Conservation (phyloP, 2,329 filamentous ascomycete species). For the Cytospora piceicola region DNA sequence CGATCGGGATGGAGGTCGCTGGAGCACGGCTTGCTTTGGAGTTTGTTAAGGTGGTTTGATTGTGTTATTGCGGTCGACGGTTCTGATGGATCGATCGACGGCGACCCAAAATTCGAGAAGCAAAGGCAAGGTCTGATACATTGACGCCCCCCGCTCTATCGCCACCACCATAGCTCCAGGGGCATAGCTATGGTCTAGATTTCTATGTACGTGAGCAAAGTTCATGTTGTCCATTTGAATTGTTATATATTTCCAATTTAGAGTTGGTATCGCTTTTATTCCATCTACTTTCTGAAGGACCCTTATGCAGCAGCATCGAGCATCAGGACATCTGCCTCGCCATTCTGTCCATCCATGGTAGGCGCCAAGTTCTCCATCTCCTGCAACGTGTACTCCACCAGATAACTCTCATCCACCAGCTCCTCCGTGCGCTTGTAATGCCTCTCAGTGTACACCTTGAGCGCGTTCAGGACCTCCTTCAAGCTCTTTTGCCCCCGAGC, state of each 20-base stretch:
- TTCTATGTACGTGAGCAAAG: neutral
- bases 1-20: neutral
- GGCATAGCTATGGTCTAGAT: neutral
- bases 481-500: slow-evolving; percentile 66
- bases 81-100: slow-evolving; percentile 2
- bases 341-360: slow-evolving; percentile 35
- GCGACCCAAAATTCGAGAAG: slow-evolving; percentile 2
- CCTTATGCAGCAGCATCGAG: slow-evolving; percentile 32
- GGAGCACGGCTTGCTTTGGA: neutral
- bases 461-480: slow-evolving; percentile 83
- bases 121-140: slow-evolving; percentile 15
- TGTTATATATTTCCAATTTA: neutral
- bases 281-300: neutral
- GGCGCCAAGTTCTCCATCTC: slow-evolving; percentile 83
- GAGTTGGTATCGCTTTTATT: slow-evolving; percentile 14
- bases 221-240: neutral
- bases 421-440: slow-evolving; percentile 92
- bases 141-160: slow-evolving; percentile 23
- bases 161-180: slow-evolving; percentile 29
- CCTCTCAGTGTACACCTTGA: slow-evolving; percentile 88
- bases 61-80: slow-evolving; percentile 15
- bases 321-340: slow-evolving; percentile 37
- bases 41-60: neutral
- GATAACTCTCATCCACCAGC: slow-evolving; percentile 88
- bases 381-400: slow-evolving; percentile 89